A percentile compares a stretch with the other conserved stretches of the same genome.
phyloP scores from a whole-genome alignment of 345 rosid genomes.

The Boechera divaricarpa region DNA sequence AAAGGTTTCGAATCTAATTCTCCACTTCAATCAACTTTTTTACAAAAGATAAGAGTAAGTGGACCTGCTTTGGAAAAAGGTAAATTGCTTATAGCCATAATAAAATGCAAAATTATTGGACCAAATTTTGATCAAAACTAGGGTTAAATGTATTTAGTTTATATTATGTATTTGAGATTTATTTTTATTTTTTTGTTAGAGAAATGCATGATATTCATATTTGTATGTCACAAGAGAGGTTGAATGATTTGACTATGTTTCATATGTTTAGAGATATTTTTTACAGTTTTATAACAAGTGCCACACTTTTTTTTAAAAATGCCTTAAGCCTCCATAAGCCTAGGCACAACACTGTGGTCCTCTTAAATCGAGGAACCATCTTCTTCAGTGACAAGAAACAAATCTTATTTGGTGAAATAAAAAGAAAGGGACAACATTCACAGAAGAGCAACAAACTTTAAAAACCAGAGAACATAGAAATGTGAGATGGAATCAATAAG shows the following conservation, averaged over 20 bases:
- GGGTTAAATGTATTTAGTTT: too few relatives aligned
- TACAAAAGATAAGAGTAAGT: too few relatives aligned
- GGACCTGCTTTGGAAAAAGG: too few relatives aligned
- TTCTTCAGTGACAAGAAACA: conserved; percentile 28
- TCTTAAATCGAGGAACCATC: background rate
- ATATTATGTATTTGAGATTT: too few relatives aligned
- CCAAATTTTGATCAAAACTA: too few relatives aligned
- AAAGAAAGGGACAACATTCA: background rate
- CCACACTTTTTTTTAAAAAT: background rate
- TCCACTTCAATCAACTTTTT: too few relatives aligned
- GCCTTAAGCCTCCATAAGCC: background rate
- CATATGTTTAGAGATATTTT: too few relatives aligned
- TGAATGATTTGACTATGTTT: too few relatives aligned
- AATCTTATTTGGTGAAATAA: background rate
- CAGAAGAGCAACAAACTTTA: background rate
- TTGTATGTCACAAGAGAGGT: background rate
- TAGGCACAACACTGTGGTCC: background rate
- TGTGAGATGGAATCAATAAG: conserved; percentile 13
- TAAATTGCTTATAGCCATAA: too few relatives aligned
- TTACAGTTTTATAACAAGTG: background rate
- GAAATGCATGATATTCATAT: background rate
- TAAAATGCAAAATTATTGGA: too few relatives aligned
- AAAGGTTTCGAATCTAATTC: too few relatives aligned
- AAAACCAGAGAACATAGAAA: background rate
- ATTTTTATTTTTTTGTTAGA: background rate